Base-by-base conservation (phyloP, 257 asterid species). In the Linderniella brevidens region DNA sequence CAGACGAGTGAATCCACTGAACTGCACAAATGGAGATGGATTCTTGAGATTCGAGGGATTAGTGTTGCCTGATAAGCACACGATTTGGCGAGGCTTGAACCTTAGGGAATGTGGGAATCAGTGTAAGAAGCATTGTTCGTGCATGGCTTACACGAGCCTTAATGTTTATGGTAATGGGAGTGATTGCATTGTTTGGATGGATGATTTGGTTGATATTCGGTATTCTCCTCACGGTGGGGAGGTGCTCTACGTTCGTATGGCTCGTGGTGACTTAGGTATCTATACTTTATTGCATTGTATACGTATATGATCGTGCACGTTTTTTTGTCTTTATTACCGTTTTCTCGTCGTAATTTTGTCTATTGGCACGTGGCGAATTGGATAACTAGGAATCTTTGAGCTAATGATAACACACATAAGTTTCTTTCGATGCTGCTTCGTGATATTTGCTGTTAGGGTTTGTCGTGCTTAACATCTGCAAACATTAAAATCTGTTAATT, bases 201-300 rank as follows among this genome's bases (percentile, higher is more conserved):
- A 45, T 17, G 84, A 75, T 48, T 71, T 90, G 19, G 41, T 76
- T 29, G 98, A 90, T 18, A 67, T 90, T 87, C 41, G 96, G 70
- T 94, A 73, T 70, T 90, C 72, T 48, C 72, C 94, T 9, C 94
- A 79, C 40, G 94, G 94, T 46, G 98, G 92, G 11, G 93, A 90
- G 68, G 64, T 65, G 37, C 75, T 85, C 9, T 70, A 78, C 42
- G 57, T 77, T 35, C 69, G 94, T 50, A 75, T 75, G 35, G 63
- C 96, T 1, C 75, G 79, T 17, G 57, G 77, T 3, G 86, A 76
- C 43, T 62, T 72, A 64, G 94, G 98, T 88, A 54, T 19, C 16
- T 9, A 46, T 8, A 42, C 8, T 9, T 15, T 39, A 13, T 39
- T 10, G 9, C 15, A 11, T 13, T 39, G 0, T 41, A 13, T 53